A percentile compares a stretch with the other conserved stretches of the same genome.
These are phyloP conservation scores for Pittosporum tobira DNA, from an alignment of 129 eudicot genomes.

Conservation along the genomic window DNA sequence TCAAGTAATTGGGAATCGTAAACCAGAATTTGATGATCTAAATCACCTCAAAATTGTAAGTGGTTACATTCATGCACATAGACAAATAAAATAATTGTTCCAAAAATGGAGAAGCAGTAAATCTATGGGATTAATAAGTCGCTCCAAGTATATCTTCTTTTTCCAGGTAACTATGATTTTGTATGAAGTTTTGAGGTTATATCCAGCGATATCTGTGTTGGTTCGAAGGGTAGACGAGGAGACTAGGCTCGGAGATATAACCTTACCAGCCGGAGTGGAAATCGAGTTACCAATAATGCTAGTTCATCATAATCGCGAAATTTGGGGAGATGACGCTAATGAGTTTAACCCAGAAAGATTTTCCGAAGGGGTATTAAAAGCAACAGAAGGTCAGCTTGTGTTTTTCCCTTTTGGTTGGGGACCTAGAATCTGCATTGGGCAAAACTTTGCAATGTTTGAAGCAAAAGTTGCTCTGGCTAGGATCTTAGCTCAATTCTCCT, in stretches of 20 bases:
- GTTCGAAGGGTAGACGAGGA: background rate
- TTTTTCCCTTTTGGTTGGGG: background rate
- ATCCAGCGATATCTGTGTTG: constrained; percentile 14
- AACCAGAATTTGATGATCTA: background rate
- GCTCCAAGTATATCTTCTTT: too few species aligned
- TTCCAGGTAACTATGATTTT: background rate
- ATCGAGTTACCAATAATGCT: background rate
- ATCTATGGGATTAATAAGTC: too few species aligned
- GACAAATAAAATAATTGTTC: too few species aligned
- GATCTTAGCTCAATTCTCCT: background rate
- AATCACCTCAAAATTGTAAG: constrained; percentile 11
- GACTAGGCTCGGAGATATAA: constrained; percentile 2
- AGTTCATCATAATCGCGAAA: constrained; percentile 15
- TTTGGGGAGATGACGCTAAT: constrained; percentile 25
- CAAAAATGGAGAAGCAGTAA: too few species aligned
- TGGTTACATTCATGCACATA: too few species aligned
- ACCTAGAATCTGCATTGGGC: background rate
- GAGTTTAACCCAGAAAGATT: constrained; percentile 29
- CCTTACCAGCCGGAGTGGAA: constrained; percentile 13
- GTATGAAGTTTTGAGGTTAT: constrained; percentile 23
- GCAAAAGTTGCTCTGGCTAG: too few species aligned
- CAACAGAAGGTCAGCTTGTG: background rate
- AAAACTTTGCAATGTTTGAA: too few species aligned
- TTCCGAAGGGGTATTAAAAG: background rate
- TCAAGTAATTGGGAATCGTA: background rate